phyloP scores from a whole-genome alignment of 768 basidiomycete genomes.

The Leccinellum rugosiceps region DNA sequence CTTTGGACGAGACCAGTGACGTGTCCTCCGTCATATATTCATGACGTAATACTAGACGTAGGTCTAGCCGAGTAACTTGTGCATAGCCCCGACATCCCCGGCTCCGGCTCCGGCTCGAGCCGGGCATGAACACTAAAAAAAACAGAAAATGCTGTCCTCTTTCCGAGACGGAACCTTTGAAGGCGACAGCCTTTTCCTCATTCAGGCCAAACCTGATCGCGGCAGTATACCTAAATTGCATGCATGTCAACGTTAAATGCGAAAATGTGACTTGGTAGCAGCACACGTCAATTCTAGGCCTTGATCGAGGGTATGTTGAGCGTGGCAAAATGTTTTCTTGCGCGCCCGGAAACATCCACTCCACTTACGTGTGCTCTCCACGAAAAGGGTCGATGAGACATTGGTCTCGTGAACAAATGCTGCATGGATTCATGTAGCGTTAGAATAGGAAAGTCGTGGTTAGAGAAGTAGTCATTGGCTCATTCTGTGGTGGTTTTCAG shows the following conservation, averaged over 20 bases:
- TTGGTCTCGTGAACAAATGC: constrained; percentile 3
- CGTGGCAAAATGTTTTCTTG: constrained; percentile 4
- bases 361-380: constrained; percentile 17
- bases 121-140: neutral
- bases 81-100: constrained; percentile 13
- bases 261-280: neutral
- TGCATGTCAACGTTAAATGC: neutral
- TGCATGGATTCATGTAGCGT: no score
- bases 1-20: neutral
- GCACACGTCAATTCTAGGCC: neutral
- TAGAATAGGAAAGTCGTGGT: no score
- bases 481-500: no score
- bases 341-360: neutral
- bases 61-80: constrained; percentile 4
- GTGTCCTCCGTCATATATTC: neutral
- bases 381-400: constrained; percentile 13
- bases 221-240: neutral
- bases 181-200: neutral
- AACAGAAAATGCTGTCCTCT: neutral
- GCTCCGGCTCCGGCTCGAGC: neutral
- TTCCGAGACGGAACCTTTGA: constrained; percentile 2
- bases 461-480: no score
- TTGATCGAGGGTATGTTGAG: neutral
- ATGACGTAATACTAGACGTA: constrained; percentile 16
- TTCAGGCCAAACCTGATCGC: neutral